Conservation (phyloP, 495 filamentous ascomycete species). For the Filosporella fistucella region DNA sequence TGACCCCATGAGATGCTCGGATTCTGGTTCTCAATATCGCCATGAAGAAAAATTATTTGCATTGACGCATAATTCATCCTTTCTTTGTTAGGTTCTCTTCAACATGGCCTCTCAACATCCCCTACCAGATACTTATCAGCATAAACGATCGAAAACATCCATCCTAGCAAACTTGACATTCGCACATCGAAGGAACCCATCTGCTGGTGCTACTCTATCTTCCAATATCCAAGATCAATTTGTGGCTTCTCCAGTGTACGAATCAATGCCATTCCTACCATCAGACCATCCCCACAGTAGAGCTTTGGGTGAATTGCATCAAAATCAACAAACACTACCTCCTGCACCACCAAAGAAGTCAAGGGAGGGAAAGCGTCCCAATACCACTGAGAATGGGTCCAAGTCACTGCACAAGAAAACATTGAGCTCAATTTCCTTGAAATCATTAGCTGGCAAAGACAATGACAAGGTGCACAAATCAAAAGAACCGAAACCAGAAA, state of each 20-base stretch:
- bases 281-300: slow-evolving; percentile 30
- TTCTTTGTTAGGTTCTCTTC: no score
- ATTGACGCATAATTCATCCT: no score
- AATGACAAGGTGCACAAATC: slow-evolving; percentile 45
- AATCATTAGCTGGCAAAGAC: slow-evolving; percentile 50
- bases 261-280: slow-evolving; percentile 23
- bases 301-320: slow-evolving; percentile 45
- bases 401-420: slow-evolving; percentile 55
- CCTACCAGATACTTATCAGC: slow-evolving; percentile 11
- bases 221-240: slow-evolving; percentile 8
- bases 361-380: slow-evolving; percentile 26
- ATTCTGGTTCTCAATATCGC: no score
- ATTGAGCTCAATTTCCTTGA: slow-evolving; percentile 63
- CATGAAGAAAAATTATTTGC: no score
- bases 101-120: slow-evolving; percentile 19
- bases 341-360: slow-evolving; percentile 33
- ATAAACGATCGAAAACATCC: slow-evolving; percentile 45
- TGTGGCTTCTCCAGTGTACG: slow-evolving; percentile 20
- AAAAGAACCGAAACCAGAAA: slow-evolving; percentile 43
- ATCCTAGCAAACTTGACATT: slow-evolving; percentile 42
- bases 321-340: slow-evolving; percentile 39
- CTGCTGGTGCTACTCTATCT: slow-evolving; percentile 27
- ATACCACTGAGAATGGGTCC: slow-evolving; percentile 15
- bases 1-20: no score
- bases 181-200: slow-evolving; percentile 46